Evolutionary conservation across 164 flowering plant genomes (phyloP).

Genomic region (Pachysandra terminalis): DNA sequence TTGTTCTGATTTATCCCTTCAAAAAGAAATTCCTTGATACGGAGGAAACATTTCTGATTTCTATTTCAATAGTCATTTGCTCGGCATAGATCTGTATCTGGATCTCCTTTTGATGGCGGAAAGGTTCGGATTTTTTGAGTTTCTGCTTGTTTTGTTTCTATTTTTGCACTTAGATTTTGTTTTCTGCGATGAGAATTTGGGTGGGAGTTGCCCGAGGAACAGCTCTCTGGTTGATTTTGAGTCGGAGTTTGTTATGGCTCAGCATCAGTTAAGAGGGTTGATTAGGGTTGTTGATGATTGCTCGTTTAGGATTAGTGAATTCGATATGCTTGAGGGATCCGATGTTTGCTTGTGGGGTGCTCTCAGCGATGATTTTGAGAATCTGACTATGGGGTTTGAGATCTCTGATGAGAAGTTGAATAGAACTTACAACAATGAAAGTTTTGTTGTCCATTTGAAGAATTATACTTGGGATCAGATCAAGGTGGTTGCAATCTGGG

Average conservation of each 20-base stretch:
- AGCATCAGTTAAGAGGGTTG: slow-evolving; percentile 75
- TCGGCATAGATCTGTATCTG: not conserved
- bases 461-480: slow-evolving; percentile 77
- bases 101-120: slow-evolving; percentile 4
- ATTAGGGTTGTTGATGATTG: slow-evolving; percentile 60
- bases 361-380: slow-evolving; percentile 42
- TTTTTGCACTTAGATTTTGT: not conserved
- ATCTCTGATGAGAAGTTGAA: slow-evolving; percentile 66
- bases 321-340: slow-evolving; percentile 80
- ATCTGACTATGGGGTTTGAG: slow-evolving; percentile 62
- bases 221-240: slow-evolving; percentile 37
- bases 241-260: slow-evolving; percentile 68
- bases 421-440: slow-evolving; percentile 60
- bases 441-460: slow-evolving; percentile 49
- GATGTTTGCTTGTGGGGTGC: slow-evolving; percentile 95
- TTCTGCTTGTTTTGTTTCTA: not conserved
- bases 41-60: not conserved
- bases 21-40: not conserved
- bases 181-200: slow-evolving; percentile 7
- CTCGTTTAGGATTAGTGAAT: slow-evolving; percentile 67
- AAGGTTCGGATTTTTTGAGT: slow-evolving; percentile 3
- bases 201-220: slow-evolving; percentile 26
- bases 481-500: slow-evolving; percentile 77
- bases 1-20: not conserved
- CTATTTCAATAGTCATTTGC: not conserved